Conservation (phyloP, 1,284 basidiomycete species). For the Inonotus obliquus region DNA sequence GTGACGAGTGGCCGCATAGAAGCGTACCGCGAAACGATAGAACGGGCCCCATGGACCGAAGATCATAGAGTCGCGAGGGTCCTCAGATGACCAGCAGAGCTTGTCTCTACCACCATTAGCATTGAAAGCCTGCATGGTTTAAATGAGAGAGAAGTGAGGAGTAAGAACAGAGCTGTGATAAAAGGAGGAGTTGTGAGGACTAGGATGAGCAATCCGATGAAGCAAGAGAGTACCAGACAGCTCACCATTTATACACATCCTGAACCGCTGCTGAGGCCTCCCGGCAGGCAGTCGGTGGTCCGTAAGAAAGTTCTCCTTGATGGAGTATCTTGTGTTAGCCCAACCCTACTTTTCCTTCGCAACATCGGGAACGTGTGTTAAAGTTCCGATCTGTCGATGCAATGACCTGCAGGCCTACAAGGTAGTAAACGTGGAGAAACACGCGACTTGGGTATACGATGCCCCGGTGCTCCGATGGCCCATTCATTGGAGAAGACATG, state of each 20-base stretch:
- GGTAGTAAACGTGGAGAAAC: conserved; percentile 20
- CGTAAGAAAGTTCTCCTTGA: conserved; percentile 6
- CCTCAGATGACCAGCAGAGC: conserved; percentile 80
- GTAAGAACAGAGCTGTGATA: conserved; percentile 20
- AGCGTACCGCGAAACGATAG: conserved; percentile 71
- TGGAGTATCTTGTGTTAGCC: conserved; percentile 12
- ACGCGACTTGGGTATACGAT: conserved; percentile 13
- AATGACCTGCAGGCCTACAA: conserved; percentile 17
- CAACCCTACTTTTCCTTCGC: conserved; percentile 4
- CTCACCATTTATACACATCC: conserved; percentile 14
- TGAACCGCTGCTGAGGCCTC: neutral
- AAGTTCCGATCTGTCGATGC: conserved; percentile 19
- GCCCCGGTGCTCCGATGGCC: conserved; percentile 17
- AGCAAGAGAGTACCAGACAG: neutral
- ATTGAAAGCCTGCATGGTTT: conserved; percentile 35
- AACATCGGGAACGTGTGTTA: conserved; percentile 17
- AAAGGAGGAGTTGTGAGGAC: conserved; percentile 19
- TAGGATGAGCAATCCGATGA: conserved; percentile 28
- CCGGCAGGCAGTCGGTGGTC: neutral
- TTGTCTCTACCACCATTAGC: conserved; percentile 57
- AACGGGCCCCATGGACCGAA: conserved; percentile 76
- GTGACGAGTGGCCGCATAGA: conserved; percentile 17
- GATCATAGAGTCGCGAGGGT: conserved; percentile 74
- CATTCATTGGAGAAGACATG: conserved; percentile 17
- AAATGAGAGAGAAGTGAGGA: conserved; percentile 20